phyloP scores from a whole-genome alignment of 768 basidiomycete genomes.

The Leccinum variicolor region DNA sequence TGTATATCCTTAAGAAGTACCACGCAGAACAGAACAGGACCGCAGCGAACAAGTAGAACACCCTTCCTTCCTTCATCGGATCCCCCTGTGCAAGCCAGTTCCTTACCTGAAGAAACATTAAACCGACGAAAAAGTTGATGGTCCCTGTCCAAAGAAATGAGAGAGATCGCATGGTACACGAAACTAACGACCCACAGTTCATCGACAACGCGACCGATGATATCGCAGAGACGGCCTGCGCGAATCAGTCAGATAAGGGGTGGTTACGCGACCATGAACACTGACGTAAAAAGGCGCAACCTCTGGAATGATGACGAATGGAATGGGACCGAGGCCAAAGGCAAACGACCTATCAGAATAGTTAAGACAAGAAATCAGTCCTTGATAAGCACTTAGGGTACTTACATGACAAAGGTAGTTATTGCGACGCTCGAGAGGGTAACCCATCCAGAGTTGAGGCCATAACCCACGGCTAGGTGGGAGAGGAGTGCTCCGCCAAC shows the following conservation, averaged over 20 bases:
- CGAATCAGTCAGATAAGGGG: neutral
- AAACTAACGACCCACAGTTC: conserved; percentile 49
- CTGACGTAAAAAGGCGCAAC: conserved; percentile 77
- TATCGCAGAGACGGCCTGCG: conserved; percentile 73
- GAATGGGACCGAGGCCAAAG: conserved; percentile 85
- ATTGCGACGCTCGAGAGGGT: conserved; percentile 71
- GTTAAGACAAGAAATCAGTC: neutral
- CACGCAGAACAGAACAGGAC: conserved; percentile 38
- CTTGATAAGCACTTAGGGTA: conserved; percentile 23
- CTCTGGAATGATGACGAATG: conserved; percentile 91
- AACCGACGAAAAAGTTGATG: conserved; percentile 79
- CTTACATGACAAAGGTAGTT: conserved; percentile 73
- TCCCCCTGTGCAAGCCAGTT: conserved; percentile 64
- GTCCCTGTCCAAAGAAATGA: conserved; percentile 52
- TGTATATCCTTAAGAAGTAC: conserved; percentile 27
- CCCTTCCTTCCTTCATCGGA: conserved; percentile 68
- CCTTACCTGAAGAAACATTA: conserved; percentile 82
- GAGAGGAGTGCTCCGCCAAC: conserved; percentile 63
- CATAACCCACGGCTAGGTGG: conserved; percentile 64
- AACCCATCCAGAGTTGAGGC: conserved; percentile 59
- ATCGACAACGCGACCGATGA: conserved; percentile 72
- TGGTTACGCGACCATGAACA: conserved; percentile 7
- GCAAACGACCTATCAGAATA: conserved; percentile 68
- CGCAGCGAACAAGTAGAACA: conserved; percentile 82
- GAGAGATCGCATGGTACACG: neutral